Base-by-base conservation (phyloP, 1,139 yeast species). In the Pneumocystis carinii region DNA sequence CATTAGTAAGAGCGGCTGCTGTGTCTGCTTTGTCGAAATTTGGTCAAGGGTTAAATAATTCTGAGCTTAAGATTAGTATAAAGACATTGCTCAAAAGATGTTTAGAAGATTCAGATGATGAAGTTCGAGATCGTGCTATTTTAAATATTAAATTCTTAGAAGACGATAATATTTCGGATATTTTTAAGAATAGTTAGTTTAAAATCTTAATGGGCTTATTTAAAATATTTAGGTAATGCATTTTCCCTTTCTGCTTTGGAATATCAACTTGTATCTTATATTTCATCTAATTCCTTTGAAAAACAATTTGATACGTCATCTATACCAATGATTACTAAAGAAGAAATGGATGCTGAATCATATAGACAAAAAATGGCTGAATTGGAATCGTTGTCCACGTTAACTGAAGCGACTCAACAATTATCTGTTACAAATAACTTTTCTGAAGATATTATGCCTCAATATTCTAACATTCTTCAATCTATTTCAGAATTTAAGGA, bases 101-200 rank as follows among this genome's bases (percentile, higher is more conserved):
- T 70, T 81, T 87, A 70, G 87, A 83, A 68, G 99, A 92, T 75
- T 82, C 80, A 60, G 96, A 92, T 73, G 98, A 92, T 75, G 99
- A 92, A 76, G 98, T 94, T 55, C 88, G 99, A 78, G 99, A 92
- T 74, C 85, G 99, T 73, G 97, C 98, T 8, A 89, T 96, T 1
- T 79, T 92, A 68, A 85, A 95, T 3, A 78, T 90, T 72, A 81
- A 83, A 68, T 82, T 90, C 67, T 81, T 89, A 66, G 79, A 78
- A 58, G 74, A 77, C 64, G 76, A 79, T 56, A 76, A 79, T 62
- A 81, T 81, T 63, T 78, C 81, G 53, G 71, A 73, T 59, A 24
- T 57, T 57, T 15, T 57, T 3, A 37, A 37, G 74, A 37, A 19
- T 29, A 24, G 59, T 57, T 10, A 10, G 59, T 57, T 24, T 75